Base-by-base conservation (phyloP, 129 eudicot genomes). In the Centaurea solstitialis region DNA sequence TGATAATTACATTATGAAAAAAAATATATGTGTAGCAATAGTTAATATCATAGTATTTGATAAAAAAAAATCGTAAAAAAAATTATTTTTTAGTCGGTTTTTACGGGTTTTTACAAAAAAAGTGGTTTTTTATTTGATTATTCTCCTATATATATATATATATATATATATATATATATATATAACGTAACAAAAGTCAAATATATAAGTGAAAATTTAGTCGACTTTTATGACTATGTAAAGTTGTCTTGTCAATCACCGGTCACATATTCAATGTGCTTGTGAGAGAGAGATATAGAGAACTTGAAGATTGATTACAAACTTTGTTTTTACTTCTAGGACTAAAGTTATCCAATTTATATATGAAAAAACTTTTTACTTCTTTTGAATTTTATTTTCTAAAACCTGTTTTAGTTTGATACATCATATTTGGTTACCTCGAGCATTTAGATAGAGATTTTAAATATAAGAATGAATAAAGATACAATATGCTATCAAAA, bases 171-270 rank as follows among this genome's bases (percentile, higher is more conserved):
- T 15, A 13, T 50, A 3, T 3, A 13, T 50, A 53, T 53, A 53
- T n/a, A 15, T 53, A 4, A 15, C 20, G 8, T 50, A 15, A 15
- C 64, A 53, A 53, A 53, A 53, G 64, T 53, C 64, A 57, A 57
- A 17, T 57, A n/a, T 6, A 57, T 17, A 17, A 57, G 18, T 57
- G 18, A 57, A n/a, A n/a, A 17, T 57, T 5, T 57, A 22, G 65
- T 57, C 22, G 65, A 57, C 65, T 57, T 57, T 57, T 57, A 57
- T 17, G 22, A 57, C 22, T 21, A 57, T 57, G 65, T 57, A 57
- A 57, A 57, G 65, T 57, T 57, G 65, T 57, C 65, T 57, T 57
- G 65, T 57, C 65, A 57, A 17, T 57, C 65, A 57, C 65, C 65
- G 65, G 65, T 57, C 65, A 57, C 65, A 57, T 57, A 57, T 57